These are phyloP conservation scores for Oryza longistaminata DNA, from an alignment of 176 grass and related monocot species.

Conservation along the genomic window DNA sequence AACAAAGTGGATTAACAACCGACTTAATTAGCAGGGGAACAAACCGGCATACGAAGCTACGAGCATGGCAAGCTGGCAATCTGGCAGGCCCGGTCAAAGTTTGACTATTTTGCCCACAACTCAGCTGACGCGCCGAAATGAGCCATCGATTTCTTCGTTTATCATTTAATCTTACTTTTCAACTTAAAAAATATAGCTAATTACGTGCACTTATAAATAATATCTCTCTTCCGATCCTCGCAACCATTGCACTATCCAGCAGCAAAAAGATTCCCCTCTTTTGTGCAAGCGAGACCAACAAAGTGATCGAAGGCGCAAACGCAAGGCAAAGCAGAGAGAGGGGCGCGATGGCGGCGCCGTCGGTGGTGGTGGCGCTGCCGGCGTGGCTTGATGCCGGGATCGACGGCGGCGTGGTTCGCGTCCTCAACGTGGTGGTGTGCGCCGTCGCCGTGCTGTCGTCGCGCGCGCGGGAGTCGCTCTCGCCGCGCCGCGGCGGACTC, in stretches of 20 bases:
- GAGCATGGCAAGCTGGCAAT: neutral
- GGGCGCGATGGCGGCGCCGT: neutral
- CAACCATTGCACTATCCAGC: neutral
- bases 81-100: neutral
- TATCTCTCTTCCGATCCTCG: neutral
- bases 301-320: neutral
- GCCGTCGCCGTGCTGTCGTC: constrained; percentile 33
- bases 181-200: neutral
- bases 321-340: neutral
- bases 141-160: neutral
- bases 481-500: neutral
- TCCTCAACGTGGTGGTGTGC: constrained; percentile 33
- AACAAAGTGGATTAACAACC: neutral
- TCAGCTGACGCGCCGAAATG: neutral
- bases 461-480: neutral
- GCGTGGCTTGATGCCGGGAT: constrained; percentile 30
- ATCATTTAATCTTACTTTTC: neutral
- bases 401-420: constrained; percentile 15
- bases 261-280: neutral
- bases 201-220: neutral
- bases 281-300: neutral
- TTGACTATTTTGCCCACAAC: neutral
- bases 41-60: neutral
- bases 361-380: constrained; percentile 2
- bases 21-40: neutral